A percentile compares a stretch with the other conserved stretches of the same genome.
Evolutionary conservation across 805 yeast species (phyloP).

Genomic region (Lipomyces orientalis): DNA sequence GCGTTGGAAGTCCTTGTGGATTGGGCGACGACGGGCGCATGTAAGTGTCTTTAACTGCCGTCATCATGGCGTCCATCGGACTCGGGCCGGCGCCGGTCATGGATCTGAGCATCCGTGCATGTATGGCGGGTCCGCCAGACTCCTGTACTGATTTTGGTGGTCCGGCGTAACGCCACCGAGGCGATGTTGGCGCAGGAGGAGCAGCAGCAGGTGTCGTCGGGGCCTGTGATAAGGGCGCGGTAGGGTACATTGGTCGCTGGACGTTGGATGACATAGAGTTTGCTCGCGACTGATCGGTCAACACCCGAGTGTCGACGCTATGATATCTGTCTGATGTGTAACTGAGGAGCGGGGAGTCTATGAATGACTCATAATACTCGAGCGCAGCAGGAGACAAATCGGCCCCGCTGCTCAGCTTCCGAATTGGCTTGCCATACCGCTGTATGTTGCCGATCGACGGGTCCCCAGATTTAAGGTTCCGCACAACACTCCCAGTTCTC

Average conservation of each 20-base stretch:
- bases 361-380: conserved; percentile 31
- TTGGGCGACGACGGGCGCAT: conserved; percentile 10
- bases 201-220: not conserved
- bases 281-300: conserved; percentile 35
- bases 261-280: conserved; percentile 32
- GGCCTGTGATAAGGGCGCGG: conserved; percentile 11
- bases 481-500: conserved; percentile 18
- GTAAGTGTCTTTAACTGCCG: conserved; percentile 14
- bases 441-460: conserved; percentile 1
- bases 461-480: conserved; percentile 10
- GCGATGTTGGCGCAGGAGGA: conserved; percentile 1
- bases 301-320: conserved; percentile 28
- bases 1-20: conserved; percentile 5
- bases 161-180: conserved; percentile 16
- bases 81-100: conserved; percentile 33
- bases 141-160: conserved; percentile 12
- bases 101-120: conserved; percentile 23
- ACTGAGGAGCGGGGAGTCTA: conserved; percentile 27
- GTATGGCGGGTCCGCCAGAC: conserved; percentile 13
- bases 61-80: conserved; percentile 33
- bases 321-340: conserved; percentile 35
- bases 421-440: conserved; percentile 5
- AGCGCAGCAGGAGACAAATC: conserved; percentile 6
- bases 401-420: conserved; percentile 18
- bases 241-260: conserved; percentile 24